Evolutionary conservation across 306 rosid genomes (phyloP).

Genomic region (Clitoria ternatea): DNA sequence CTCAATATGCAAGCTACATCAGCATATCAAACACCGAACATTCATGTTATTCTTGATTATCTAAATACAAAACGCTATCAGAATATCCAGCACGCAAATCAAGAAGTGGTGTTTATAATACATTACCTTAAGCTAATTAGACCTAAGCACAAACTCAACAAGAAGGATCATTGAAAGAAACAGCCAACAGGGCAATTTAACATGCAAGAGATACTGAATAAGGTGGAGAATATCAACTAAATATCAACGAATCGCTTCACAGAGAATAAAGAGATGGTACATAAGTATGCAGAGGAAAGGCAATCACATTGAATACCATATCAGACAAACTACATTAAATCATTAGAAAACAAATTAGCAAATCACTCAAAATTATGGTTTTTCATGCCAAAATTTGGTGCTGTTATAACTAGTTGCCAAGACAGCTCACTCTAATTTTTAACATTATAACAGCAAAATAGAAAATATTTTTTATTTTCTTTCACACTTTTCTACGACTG

Average conservation of each 20-base stretch:
- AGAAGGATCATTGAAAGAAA: neutral
- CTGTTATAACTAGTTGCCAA: neutral
- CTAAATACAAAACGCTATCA: slow-evolving; percentile 14
- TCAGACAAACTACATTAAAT: neutral
- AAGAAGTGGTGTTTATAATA: neutral
- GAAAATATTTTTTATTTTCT: neutral
- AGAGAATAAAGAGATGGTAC: neutral
- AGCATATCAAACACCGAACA: neutral
- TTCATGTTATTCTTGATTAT: neutral
- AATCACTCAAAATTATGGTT: neutral
- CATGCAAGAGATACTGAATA: neutral
- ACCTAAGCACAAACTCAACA: neutral
- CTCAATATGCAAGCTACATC: neutral
- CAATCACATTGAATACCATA: neutral
- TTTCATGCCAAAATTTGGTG: too few species aligned
- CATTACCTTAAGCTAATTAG: neutral
- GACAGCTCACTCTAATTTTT: neutral
- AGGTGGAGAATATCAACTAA: neutral
- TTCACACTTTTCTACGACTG: neutral
- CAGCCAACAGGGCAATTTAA: neutral
- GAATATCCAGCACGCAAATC: neutral
- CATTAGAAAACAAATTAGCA: neutral
- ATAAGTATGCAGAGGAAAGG: neutral
- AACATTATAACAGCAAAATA: neutral
- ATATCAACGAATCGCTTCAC: neutral